Evolutionary conservation across 2,329 filamentous ascomycete genomes (phyloP).

Genomic region (Calonectria pseudoturangicola): DNA sequence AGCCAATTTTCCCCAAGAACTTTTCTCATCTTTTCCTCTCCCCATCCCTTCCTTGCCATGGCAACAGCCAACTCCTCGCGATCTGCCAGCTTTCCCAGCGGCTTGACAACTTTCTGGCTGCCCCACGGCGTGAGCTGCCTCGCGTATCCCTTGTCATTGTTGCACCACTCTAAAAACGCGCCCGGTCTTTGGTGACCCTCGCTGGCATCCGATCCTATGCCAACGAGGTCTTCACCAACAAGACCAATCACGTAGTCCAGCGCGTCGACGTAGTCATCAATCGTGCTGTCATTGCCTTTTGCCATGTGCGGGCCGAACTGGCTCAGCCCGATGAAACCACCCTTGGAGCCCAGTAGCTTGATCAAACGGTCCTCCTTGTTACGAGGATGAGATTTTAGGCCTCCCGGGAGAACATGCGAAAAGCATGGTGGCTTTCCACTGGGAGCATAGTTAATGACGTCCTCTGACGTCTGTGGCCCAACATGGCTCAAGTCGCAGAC

Average conservation of each 20-base stretch:
- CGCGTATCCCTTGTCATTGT: conserved; percentile 64
- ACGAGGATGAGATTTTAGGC: conserved; percentile 60
- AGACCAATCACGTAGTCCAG: conserved; percentile 61
- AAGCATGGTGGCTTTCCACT: conserved; percentile 63
- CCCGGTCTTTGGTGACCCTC: conserved; percentile 62
- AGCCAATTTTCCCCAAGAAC: conserved; percentile 64
- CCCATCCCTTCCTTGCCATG: conserved; percentile 62
- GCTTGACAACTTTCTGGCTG: conserved; percentile 63
- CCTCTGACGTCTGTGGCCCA: conserved; percentile 58
- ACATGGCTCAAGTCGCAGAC: conserved; percentile 61
- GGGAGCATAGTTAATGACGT: conserved; percentile 60
- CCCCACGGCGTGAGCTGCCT: conserved; percentile 62
- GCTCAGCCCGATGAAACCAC: conserved; percentile 62
- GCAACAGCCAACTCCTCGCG: conserved; percentile 58
- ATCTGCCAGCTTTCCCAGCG: conserved; percentile 60
- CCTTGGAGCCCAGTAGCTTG: conserved; percentile 59
- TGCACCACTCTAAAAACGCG: conserved; percentile 64
- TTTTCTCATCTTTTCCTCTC: conserved; percentile 61
- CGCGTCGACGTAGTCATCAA: conserved; percentile 64
- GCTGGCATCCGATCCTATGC: conserved; percentile 62
- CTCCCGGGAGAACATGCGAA: conserved; percentile 61
- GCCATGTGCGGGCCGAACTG: conserved; percentile 64
- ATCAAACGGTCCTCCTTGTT: conserved; percentile 63
- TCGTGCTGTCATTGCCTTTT: conserved; percentile 62
- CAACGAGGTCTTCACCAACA: conserved; percentile 60